A percentile compares a stretch with the other conserved stretches of the same genome.
These are phyloP conservation scores for Manihot esculenta DNA, from an alignment of 441 rosid genomes.

Conservation along the genomic window DNA sequence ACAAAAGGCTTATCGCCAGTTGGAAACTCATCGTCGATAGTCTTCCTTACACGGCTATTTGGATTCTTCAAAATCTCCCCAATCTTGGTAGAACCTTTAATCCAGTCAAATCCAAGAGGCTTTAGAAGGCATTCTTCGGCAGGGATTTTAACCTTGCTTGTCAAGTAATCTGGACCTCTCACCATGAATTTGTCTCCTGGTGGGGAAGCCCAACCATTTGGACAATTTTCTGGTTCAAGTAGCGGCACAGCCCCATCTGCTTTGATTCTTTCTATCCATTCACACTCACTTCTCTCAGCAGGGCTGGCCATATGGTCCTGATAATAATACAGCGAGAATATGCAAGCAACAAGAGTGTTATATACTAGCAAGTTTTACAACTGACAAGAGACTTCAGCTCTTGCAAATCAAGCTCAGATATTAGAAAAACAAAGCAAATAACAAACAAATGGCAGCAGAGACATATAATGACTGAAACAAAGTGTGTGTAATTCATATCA, in stretches of 20 bases:
- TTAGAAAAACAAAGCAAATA: neutral
- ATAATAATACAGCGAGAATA: neutral
- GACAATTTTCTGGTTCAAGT: conserved; percentile 59
- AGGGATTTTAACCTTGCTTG: conserved; percentile 66
- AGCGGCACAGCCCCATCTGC: conserved; percentile 75
- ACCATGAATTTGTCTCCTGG: conserved; percentile 71
- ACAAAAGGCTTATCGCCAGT: conserved; percentile 67
- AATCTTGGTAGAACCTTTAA: conserved; percentile 63
- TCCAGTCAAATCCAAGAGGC: conserved; percentile 91
- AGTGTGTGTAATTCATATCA: neutral
- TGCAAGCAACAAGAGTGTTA: conserved; percentile 5
- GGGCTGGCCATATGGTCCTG: conserved; percentile 49
- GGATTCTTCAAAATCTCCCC: conserved; percentile 56
- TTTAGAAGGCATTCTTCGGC: conserved; percentile 68
- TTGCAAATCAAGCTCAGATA: neutral
- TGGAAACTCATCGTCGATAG: conserved; percentile 50
- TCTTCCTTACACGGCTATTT: conserved; percentile 61
- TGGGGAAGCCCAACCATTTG: conserved; percentile 85
- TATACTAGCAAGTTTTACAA: neutral
- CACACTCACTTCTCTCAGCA: conserved; percentile 40
- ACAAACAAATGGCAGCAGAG: neutral
- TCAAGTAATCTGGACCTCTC: conserved; percentile 79
- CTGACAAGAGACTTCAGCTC: neutral
- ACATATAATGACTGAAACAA: neutral
- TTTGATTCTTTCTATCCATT: conserved; percentile 70